Percentiles rank a stretch among this genome's conserved stretches.
These are phyloP conservation scores for Colletotrichum falcatum DNA, from an alignment of 2,329 filamentous ascomycete species.

Conservation along the genomic window DNA sequence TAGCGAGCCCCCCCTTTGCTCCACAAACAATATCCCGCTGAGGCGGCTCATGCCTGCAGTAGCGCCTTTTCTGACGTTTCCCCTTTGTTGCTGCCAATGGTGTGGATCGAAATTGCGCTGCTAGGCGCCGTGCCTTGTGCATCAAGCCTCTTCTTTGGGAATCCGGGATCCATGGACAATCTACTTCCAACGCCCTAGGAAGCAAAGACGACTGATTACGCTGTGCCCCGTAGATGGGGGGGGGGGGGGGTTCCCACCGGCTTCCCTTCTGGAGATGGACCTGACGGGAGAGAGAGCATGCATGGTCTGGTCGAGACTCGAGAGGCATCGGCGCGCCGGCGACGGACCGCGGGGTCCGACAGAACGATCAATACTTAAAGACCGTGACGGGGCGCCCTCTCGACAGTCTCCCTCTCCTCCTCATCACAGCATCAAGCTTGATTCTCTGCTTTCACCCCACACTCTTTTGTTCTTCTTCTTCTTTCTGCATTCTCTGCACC, in stretches of 20 bases:
- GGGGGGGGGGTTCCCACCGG: no score
- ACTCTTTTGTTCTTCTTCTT: background rate
- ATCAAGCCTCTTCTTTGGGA: background rate
- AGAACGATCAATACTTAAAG: background rate
- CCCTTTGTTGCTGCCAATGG: background rate
- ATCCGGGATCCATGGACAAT: background rate
- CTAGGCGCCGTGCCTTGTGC: background rate
- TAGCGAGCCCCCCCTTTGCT: background rate
- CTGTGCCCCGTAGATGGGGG: background rate
- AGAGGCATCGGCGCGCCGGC: background rate
- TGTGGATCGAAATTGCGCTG: background rate
- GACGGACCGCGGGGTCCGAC: background rate
- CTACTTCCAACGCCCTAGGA: background rate
- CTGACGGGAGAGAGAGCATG: no score
- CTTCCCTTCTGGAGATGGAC: background rate
- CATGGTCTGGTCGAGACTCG: no score
- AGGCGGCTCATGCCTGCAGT: background rate
- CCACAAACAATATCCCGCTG: conserved; percentile 3
- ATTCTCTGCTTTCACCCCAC: conserved; percentile 15
- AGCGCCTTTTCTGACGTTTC: background rate
- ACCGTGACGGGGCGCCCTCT: background rate
- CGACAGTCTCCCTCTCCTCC: no score
- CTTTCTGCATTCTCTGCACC: background rate
- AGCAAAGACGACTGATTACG: background rate
- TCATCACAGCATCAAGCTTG: conserved; percentile 3